phyloP scores from a whole-genome alignment of 2,329 filamentous ascomycete genomes.

The Didymella glomerata region DNA sequence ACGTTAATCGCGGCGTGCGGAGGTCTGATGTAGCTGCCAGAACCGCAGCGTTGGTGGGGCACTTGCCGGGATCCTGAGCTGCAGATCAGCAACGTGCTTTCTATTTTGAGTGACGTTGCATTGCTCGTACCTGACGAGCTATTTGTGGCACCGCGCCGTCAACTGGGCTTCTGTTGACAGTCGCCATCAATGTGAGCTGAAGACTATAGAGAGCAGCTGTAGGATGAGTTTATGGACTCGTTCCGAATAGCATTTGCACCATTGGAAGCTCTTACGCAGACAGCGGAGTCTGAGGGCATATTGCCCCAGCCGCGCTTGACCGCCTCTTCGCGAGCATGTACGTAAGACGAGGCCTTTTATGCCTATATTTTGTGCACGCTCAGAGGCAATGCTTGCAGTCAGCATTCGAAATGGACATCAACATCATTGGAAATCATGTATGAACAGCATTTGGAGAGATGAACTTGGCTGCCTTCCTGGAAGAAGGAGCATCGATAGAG shows the following conservation, averaged over 20 bases:
- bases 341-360: conserved; percentile 17
- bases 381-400: background rate
- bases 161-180: background rate
- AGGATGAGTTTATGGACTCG: background rate
- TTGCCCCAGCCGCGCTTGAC: conserved; percentile 16
- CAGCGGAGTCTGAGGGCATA: conserved; percentile 4
- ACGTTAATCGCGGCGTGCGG: conserved; percentile 1
- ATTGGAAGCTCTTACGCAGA: background rate
- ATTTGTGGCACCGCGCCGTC: conserved; percentile 4
- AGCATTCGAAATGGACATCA: background rate
- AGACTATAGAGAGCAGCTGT: no score
- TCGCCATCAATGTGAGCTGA: background rate
- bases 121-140: conserved; percentile 18
- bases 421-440: background rate
- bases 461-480: conserved; percentile 33
- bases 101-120: conserved; percentile 20
- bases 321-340: conserved; percentile 19
- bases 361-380: conserved; percentile 2
- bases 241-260: background rate
- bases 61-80: conserved; percentile 15
- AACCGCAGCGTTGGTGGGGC: conserved; percentile 12
- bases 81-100: conserved; percentile 17
- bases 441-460: conserved; percentile 16
- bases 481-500: conserved; percentile 25
- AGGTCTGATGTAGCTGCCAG: conserved; percentile 19